Base-by-base conservation (phyloP, 306 rosid genomes). In the Acacia crassicarpa region DNA sequence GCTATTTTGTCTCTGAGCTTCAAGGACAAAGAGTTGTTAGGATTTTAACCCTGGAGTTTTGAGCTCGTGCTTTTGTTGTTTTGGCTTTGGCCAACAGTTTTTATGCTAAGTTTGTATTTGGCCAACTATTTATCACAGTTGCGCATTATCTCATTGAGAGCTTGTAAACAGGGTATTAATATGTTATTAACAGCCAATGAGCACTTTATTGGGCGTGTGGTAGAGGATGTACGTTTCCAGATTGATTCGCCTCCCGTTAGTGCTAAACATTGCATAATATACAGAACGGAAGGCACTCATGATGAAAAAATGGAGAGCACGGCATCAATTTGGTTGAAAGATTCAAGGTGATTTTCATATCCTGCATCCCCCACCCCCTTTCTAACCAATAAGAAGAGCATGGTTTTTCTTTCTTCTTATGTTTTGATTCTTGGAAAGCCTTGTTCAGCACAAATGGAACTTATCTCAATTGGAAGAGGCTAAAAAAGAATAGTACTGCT, bases 361-460 rank as follows among this genome's bases (percentile, higher is more conserved):
- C 76, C 77, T 78, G 77, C 44, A 25, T 76, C 54, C 54, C 32
- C 49, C 27, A 8, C 23, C 30, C 22, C 44, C 72, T 68, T 72
- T 51, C 32, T 46, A 27, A 72, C 67, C 22, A 15, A 76, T 59
- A 51, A 51, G 76, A 81, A 59, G 72, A 53, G 40, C 67, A 69
- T 9, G 43, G 19, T 14, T 45, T 13, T 25, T 53, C 41, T 59
- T 35, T 20, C 54, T 27, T 1, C 27, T 75, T 40, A 33, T 76
- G 41, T 82, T 38, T 43, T 89, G 80, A 86, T 66, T 70, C 77
- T 59, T 78, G n/a, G 77, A 76, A 67, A 75, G 72, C 51, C 45
- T 78, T 84, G 49, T 91, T 84, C 92, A 93, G 97, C 87, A 91
- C 92, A 6, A 95, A 95, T 83, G 99, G 98, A 75, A 95, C 98